Base-by-base conservation (phyloP, 2,329 filamentous ascomycete species). In the Diaporthe longicolla region DNA sequence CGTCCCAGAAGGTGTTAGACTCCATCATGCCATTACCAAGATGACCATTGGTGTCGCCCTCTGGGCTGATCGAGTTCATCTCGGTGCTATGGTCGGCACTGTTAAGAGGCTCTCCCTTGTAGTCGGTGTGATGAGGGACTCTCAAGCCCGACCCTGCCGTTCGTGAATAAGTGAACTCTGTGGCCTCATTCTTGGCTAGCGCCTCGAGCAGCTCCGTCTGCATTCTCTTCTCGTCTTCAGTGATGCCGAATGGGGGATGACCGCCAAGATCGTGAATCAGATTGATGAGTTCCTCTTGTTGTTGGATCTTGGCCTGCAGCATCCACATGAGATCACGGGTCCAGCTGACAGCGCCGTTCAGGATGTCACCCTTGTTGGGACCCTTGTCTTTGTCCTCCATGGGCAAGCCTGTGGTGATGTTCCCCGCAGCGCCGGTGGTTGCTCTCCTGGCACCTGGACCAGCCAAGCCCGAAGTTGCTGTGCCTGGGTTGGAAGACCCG, bases 351-450 rank as follows among this genome's bases (percentile, higher is more conserved):
- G 96, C 94, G 40, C 97, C 96, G 80, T 98, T 98, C 79, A 99
- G 92, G 74, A 99, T 98, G 79, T 99, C 97, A 65, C 97, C 97
- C 85, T 99, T 99, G 87, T 98, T 98, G 8, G 97, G 97, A 0
- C 97, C 97, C 82, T 98, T 98, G 85, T 99, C 97, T 82, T 98
- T 98, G 78, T 98, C 97, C 79, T 99, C 97, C 48, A 97, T 90
- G 0, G 97, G 96, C 40, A 98, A 89, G 19, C 95, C 95, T 77
- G 96, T 96, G 8, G 95, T 98, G 79, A 98, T 98, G 81, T 94
- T 97, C 50, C 93, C 93, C 9, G 92, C 88, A 9, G 83, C 84
- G n/a, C 87, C 88, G 70, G 92, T 91, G 43, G 93, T 91, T 40
- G 95, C 95, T 76, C 95, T 92, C 77, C 95, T 91, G 54, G 94